Evolutionary conservation across 257 asterid species (phyloP).

Genomic region (Linaria vulgaris): DNA sequence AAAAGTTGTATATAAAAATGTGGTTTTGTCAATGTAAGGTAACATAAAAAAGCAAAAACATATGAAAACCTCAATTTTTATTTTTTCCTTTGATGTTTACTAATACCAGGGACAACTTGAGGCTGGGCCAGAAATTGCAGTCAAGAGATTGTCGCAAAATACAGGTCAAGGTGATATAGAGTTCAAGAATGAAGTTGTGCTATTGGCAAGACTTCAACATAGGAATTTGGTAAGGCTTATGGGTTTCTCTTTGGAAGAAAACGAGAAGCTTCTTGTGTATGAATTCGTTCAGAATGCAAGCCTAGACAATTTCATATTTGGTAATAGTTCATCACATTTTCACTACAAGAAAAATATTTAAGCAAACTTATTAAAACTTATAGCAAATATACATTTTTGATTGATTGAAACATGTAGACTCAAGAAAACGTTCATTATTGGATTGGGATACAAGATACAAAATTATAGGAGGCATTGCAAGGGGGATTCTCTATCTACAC

Average conservation of each 20-base stretch:
- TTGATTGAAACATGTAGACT: constrained; percentile 25
- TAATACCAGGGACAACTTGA: constrained; percentile 8
- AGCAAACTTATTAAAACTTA: background rate
- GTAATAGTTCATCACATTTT: background rate
- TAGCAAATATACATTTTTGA: background rate
- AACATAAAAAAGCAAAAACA: no score
- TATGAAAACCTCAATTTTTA: background rate
- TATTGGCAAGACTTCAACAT: constrained; percentile 10
- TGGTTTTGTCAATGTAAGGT: no score
- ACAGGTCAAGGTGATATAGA: constrained; percentile 17
- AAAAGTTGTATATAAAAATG: background rate
- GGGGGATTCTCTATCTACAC: constrained; percentile 16
- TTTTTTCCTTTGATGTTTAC: background rate
- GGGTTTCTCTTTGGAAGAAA: background rate
- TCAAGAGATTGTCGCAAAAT: constrained; percentile 10
- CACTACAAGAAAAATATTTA: background rate
- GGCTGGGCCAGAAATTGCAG: constrained; percentile 13
- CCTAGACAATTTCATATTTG: constrained; percentile 16
- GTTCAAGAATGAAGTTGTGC: constrained; percentile 5
- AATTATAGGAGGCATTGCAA: constrained; percentile 5
- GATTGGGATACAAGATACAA: constrained; percentile 13
- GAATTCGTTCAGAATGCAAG: constrained; percentile 9
- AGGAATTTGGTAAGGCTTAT: constrained; percentile 16
- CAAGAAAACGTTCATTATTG: constrained; percentile 2
- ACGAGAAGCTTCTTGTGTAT: constrained; percentile 10